Evolutionary conservation across 169 alveolate genomes (phyloP).

Genomic region (Plasmodium fragile): DNA sequence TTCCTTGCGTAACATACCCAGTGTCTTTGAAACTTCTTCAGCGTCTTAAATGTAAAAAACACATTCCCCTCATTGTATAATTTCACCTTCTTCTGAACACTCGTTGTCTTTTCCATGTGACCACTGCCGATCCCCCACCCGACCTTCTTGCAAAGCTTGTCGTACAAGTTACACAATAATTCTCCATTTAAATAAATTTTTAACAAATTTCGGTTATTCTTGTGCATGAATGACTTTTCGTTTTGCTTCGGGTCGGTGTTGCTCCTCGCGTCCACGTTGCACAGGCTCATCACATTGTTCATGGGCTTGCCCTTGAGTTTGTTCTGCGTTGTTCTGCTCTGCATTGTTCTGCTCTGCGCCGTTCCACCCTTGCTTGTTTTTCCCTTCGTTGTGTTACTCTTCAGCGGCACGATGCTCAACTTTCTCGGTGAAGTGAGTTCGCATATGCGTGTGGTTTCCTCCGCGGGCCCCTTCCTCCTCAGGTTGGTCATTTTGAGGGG

Average conservation of each 20-base stretch:
- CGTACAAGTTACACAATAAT: conserved; percentile 11
- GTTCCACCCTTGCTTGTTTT: background rate
- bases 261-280: background rate
- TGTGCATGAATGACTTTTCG: conserved; percentile 46
- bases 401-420: background rate
- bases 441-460: background rate
- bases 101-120: background rate
- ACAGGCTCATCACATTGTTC: background rate
- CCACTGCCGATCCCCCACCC: background rate
- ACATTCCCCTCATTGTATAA: conserved; percentile 34
- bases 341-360: too few relatives aligned
- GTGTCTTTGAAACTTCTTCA: background rate
- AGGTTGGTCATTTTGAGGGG: background rate
- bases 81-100: conserved; percentile 10
- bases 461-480: background rate
- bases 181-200: conserved; percentile 49
- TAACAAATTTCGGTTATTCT: conserved; percentile 23
- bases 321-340: background rate
- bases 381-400: background rate
- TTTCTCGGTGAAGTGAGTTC: background rate
- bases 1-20: conserved; percentile 9
- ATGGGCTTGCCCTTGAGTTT: background rate
- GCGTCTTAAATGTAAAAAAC: conserved; percentile 11
- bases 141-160: background rate
- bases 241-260: background rate